phyloP scores from a whole-genome alignment of 306 rosid genomes.

The Ammopiptanthus mongolicus region DNA sequence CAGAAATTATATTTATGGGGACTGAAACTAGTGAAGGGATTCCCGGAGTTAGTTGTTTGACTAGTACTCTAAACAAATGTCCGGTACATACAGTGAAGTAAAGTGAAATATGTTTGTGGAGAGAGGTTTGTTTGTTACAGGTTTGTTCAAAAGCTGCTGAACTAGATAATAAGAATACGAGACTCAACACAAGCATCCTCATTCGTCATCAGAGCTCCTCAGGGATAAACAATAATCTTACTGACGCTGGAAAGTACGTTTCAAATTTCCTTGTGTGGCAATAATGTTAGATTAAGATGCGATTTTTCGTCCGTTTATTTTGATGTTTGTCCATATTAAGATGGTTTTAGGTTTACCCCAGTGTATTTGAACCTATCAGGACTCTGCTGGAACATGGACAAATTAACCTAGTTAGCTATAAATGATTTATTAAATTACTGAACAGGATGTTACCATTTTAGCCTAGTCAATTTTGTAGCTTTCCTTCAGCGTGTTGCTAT shows the following conservation, averaged over 20 bases:
- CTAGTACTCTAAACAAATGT: slow-evolving; percentile 60
- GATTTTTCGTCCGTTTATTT: neutral
- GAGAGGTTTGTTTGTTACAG: slow-evolving; percentile 27
- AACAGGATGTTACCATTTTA: neutral
- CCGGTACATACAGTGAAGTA: too few relatives aligned
- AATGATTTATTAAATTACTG: neutral
- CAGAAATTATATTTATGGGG: slow-evolving; percentile 72
- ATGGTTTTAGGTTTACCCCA: neutral
- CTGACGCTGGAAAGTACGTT: slow-evolving; percentile 89
- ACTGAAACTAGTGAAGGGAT: slow-evolving; percentile 96
- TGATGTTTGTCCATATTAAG: neutral
- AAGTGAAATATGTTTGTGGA: neutral
- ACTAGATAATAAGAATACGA: slow-evolving; percentile 67
- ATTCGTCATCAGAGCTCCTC: slow-evolving; percentile 49
- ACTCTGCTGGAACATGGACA: neutral
- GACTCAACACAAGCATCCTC: slow-evolving; percentile 83
- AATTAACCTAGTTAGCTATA: neutral
- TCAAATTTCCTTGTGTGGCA: neutral
- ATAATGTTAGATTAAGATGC: neutral
- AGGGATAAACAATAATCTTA: slow-evolving; percentile 58
- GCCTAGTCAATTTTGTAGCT: neutral
- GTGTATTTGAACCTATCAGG: neutral
- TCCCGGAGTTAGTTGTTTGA: slow-evolving; percentile 82
- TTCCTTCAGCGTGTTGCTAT: neutral
- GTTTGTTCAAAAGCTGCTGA: slow-evolving; percentile 79